phyloP scores from a whole-genome alignment of 306 rosid genomes.

The Coriaria nepalensis region DNA sequence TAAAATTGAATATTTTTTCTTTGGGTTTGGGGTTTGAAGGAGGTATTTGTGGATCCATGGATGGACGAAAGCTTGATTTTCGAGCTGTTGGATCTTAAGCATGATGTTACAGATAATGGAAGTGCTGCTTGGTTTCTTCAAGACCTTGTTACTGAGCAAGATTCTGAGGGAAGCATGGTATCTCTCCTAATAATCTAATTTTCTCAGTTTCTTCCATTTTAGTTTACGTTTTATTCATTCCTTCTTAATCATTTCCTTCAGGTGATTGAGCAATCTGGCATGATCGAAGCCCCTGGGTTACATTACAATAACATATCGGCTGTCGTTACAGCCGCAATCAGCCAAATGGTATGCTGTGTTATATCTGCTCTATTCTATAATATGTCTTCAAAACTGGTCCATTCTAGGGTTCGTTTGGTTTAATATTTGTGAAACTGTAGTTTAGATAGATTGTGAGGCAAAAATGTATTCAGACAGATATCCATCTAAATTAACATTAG shows the following conservation, averaged over 20 bases:
- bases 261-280: conserved; percentile 76
- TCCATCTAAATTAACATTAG: too few relatives aligned
- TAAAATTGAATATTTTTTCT: neutral
- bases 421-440: too few relatives aligned
- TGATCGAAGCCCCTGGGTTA: conserved; percentile 52
- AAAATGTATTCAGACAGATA: too few relatives aligned
- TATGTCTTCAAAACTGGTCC: neutral
- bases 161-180: conserved; percentile 71
- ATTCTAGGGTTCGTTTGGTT: too few relatives aligned
- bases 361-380: neutral
- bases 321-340: conserved; percentile 69
- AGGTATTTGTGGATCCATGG: conserved; percentile 56
- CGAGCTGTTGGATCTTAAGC: conserved; percentile 64
- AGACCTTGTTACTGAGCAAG: conserved; percentile 78
- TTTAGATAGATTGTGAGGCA: too few relatives aligned
- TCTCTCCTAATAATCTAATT: neutral
- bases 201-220: neutral
- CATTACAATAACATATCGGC: conserved; percentile 34
- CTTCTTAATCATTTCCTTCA: conserved; percentile 17
- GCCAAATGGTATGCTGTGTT: conserved; percentile 58
- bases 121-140: conserved; percentile 89
- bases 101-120: conserved; percentile 53
- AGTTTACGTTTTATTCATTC: too few relatives aligned
- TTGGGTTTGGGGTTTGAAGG: conserved; percentile 26
- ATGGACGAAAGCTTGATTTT: conserved; percentile 79